phyloP scores from a whole-genome alignment of 1,284 basidiomycete genomes.

The Ceratorhiza oryzae-sativae region DNA sequence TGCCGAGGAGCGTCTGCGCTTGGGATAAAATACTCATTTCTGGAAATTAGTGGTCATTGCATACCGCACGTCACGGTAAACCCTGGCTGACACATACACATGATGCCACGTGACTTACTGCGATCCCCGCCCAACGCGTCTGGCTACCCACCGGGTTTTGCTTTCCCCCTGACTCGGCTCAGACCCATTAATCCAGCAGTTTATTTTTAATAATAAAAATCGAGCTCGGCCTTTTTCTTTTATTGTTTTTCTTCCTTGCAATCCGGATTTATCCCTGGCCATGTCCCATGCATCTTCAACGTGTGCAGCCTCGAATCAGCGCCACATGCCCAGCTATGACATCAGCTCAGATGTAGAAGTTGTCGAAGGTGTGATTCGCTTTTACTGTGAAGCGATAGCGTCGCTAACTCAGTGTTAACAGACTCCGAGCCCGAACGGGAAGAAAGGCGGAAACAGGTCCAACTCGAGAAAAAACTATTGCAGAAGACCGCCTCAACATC shows the following conservation, averaged over 20 bases:
- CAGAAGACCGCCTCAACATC: background rate
- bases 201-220: no score
- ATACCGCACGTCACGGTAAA: slow-evolving; percentile 16
- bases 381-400: background rate
- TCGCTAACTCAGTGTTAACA: background rate
- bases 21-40: slow-evolving; percentile 36
- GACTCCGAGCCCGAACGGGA: slow-evolving; percentile 25
- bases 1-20: slow-evolving; percentile 13
- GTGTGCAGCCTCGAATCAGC: background rate
- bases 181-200: no score
- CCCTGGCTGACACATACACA: background rate
- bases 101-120: slow-evolving; percentile 4
- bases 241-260: background rate
- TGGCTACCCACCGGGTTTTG: slow-evolving; percentile 1
- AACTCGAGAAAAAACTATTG: background rate
- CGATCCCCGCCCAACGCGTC: slow-evolving; percentile 9
- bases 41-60: slow-evolving; percentile 20
- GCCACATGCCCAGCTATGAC: background rate
- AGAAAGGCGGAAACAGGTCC: background rate
- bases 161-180: no score
- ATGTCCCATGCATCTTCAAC: background rate
- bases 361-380: background rate
- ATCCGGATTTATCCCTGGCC: background rate
- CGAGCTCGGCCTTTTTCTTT: no score
- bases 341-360: slow-evolving; percentile 14